Base-by-base conservation (phyloP, 148 eudicot genomes). In the Diospyros lotus region DNA sequence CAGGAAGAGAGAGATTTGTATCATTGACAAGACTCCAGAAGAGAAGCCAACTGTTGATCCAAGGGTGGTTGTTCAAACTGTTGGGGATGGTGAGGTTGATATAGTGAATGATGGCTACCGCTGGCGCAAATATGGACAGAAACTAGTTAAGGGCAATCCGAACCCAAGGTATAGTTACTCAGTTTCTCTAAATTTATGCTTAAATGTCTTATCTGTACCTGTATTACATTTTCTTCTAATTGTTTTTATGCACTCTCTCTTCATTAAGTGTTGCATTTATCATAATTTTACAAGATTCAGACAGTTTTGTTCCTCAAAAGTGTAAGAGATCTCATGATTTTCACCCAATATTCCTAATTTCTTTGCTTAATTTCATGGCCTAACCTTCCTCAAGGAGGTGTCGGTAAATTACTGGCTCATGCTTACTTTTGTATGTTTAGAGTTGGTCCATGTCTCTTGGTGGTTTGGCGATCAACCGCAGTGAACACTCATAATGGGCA, bases 71-170 rank as follows among this genome's bases (percentile, higher is more conserved):
- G 85, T 95, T 73, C 89, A 95, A 74, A 90, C 93, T 60, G 77
- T 82, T 66, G 93, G 96, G 48, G 91, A 72, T 66, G 93, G 96
- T 53, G 91, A 72, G 66, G 90, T 93, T 74, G 99, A 95, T 85
- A 69, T 90, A 60, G 88, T 93, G 56, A 89, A 89, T 78, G 99
- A 95, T 80, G 97, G 99, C 66, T 86, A 80, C 79, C 88, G 99
- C 48, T 92, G 97, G 99, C 99, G 97, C 65, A 95, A 95, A 80
- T 95, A 95, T 80, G 99, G 99, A 55, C 99, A 95, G 82, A 95
- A 95, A 72, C 75, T 88, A 74, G 97, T 95, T 3, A 93, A 90
- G 83, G 99, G 99, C 80, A 95, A 87, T 85, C 84, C 89, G 3
- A 88, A 95, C 79, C 99, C 99, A 39, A 86, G 99, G 99, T 93